Conservation (phyloP, 306 rosid genomes). For the Castanopsis chinensis region DNA sequence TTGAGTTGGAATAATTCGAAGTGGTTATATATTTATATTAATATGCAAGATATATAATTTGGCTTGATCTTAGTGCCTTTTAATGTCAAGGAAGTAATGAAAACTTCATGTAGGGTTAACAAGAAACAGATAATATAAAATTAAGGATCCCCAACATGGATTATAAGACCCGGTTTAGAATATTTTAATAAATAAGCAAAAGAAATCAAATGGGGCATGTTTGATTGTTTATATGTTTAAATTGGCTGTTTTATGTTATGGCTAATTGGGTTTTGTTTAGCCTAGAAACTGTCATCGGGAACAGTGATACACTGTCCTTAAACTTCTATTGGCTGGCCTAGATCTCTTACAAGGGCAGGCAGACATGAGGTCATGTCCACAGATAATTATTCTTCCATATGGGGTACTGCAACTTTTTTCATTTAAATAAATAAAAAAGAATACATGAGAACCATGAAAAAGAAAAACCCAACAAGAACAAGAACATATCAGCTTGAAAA, state of each 20-base stretch:
- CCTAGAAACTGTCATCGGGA: constrained; percentile 4
- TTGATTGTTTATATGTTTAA: background rate
- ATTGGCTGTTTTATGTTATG: background rate
- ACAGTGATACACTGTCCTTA: background rate
- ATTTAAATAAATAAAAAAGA: background rate
- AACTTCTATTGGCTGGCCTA: constrained; percentile 20
- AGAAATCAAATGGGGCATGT: constrained; percentile 22
- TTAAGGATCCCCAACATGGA: constrained; percentile 16
- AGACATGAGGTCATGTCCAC: constrained; percentile 11
- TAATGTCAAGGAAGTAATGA: constrained; percentile 11
- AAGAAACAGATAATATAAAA: constrained; percentile 20
- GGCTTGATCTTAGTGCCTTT: constrained; percentile 10
- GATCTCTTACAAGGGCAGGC: constrained; percentile 11
- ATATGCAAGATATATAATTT: background rate
- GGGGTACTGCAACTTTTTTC: background rate
- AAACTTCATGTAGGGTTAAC: constrained; percentile 26
- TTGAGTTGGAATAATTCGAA: background rate
- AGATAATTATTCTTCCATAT: constrained; percentile 4
- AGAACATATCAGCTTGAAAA: background rate
- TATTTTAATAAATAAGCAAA: constrained; percentile 16
- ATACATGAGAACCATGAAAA: background rate
- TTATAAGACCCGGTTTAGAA: constrained; percentile 16
- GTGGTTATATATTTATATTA: background rate
- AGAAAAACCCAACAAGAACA: background rate
- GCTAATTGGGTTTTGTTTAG: constrained; percentile 20